A percentile compares a stretch with the other conserved stretches of the same genome.
Evolutionary conservation across 352 stramenopile genomes (phyloP).

Genomic region (Pythium insidiosum): DNA sequence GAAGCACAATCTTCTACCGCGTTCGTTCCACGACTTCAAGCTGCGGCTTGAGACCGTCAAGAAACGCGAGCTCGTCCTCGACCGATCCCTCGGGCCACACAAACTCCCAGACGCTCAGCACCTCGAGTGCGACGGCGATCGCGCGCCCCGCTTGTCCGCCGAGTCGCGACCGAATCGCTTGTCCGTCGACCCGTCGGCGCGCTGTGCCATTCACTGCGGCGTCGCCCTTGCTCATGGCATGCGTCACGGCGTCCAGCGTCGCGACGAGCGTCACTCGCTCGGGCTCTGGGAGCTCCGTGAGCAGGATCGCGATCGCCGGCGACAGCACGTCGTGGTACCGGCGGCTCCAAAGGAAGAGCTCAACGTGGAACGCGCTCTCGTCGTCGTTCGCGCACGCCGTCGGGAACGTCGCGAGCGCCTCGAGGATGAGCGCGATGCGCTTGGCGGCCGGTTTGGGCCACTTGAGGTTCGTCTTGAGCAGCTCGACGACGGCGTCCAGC

Average conservation of each 20-base stretch:
- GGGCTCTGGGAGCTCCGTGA: conserved; percentile 15
- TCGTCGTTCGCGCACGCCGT: background rate
- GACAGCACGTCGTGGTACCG: conserved; percentile 49
- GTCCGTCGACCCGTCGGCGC: conserved; percentile 36
- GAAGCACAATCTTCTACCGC: too few species aligned
- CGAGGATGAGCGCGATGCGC: conserved; percentile 50
- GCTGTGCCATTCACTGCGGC: too few species aligned
- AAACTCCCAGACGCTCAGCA: conserved; percentile 52
- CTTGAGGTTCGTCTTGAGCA: conserved; percentile 72
- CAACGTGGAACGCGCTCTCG: conserved; percentile 23
- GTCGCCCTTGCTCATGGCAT: too few species aligned
- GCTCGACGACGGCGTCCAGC: conserved; percentile 42
- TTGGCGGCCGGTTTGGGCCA: conserved; percentile 65
- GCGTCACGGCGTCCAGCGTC: conserved; percentile 27
- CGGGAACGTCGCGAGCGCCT: conserved; percentile 50
- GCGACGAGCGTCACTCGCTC: conserved; percentile 19
- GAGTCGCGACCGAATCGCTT: conserved; percentile 30
- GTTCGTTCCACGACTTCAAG: too few species aligned
- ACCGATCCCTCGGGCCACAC: conserved; percentile 17
- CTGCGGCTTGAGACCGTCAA: too few species aligned
- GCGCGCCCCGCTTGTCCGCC: conserved; percentile 21
- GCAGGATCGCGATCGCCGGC: conserved; percentile 41
- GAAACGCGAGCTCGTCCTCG: conserved; percentile 12
- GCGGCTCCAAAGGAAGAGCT: conserved; percentile 63
- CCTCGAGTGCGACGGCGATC: conserved; percentile 39